Evolutionary conservation across 495 filamentous ascomycete species (phyloP).

Genomic region (Penicillium parvum): DNA sequence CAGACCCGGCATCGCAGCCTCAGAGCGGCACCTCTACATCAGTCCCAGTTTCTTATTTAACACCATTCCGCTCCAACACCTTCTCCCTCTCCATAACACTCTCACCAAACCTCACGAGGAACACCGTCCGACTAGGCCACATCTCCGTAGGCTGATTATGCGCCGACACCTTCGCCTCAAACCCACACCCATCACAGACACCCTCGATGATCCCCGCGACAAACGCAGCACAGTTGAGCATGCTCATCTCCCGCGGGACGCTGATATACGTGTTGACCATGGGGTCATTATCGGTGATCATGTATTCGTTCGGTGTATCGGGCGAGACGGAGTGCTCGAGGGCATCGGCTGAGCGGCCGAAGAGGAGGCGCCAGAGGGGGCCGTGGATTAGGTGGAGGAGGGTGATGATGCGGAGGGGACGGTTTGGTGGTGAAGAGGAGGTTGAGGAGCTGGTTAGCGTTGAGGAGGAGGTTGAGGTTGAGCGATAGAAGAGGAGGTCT

Average conservation of each 20-base stretch:
- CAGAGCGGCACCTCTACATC: background rate
- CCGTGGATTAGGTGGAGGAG: conserved; percentile 93
- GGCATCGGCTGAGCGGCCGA: conserved; percentile 81
- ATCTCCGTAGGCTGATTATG: conserved; percentile 80
- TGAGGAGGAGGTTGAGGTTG: conserved; percentile 61
- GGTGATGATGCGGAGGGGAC: conserved; percentile 83
- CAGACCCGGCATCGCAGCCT: too few species aligned
- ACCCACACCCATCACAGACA: conserved; percentile 85
- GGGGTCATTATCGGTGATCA: conserved; percentile 97
- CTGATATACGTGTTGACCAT: conserved; percentile 89
- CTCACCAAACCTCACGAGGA: conserved; percentile 83
- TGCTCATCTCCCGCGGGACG: conserved; percentile 89
- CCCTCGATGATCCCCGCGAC: conserved; percentile 96
- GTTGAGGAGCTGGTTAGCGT: conserved; percentile 76
- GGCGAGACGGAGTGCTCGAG: conserved; percentile 83
- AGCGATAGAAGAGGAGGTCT: conserved; percentile 79
- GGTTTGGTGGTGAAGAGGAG: conserved; percentile 58
- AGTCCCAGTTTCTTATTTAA: conserved; percentile 31
- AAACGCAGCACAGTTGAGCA: conserved; percentile 93
- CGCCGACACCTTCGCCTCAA: conserved; percentile 84
- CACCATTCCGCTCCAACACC: conserved; percentile 48
- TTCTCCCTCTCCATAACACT: conserved; percentile 90
- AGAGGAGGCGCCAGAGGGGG: conserved; percentile 87
- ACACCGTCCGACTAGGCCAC: conserved; percentile 95
- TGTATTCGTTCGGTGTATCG: conserved; percentile 85